A percentile compares a stretch with the other conserved stretches of the same genome.
These are phyloP conservation scores for Mitragyna speciosa DNA, from an alignment of 257 asterid genomes.

Conservation along the genomic window DNA sequence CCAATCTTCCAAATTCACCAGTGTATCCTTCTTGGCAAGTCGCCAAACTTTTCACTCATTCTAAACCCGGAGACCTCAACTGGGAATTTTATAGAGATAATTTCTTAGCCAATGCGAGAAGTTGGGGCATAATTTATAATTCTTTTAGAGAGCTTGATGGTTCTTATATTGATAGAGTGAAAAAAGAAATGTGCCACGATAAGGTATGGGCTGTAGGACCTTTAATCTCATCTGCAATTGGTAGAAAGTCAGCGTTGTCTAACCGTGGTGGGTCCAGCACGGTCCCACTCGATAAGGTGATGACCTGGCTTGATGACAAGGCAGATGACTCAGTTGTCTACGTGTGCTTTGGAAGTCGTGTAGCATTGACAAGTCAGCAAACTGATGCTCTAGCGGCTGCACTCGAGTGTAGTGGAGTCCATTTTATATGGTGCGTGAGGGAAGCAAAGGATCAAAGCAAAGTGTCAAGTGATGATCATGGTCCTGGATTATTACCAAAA, in stretches of 20 bases:
- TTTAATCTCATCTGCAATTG: slow-evolving; percentile 18
- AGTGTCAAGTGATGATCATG: slow-evolving; percentile 9
- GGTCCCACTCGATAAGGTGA: slow-evolving; percentile 15
- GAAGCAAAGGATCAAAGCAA: slow-evolving; percentile 36
- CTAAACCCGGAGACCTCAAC: slow-evolving; percentile 19
- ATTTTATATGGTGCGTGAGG: slow-evolving; percentile 29
- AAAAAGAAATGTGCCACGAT: slow-evolving; percentile 23
- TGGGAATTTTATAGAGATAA: slow-evolving; percentile 23
- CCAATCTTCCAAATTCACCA: slow-evolving; percentile 21
- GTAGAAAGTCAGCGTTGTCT: not conserved
- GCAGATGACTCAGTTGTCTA: slow-evolving; percentile 23
- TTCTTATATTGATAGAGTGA: slow-evolving; percentile 5
- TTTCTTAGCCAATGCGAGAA: slow-evolving; percentile 12
- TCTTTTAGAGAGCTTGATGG: slow-evolving; percentile 26
- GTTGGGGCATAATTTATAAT: slow-evolving; percentile 29
- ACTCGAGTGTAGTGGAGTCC: slow-evolving; percentile 29
- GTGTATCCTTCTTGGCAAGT: slow-evolving; percentile 23
- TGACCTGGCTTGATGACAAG: slow-evolving; percentile 30
- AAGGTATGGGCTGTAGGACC: slow-evolving; percentile 36
- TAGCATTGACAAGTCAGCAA: slow-evolving; percentile 16
- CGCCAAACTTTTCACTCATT: slow-evolving; percentile 7
- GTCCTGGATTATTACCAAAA: too few species aligned
- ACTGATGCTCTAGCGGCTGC: slow-evolving; percentile 14
- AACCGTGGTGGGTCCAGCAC: slow-evolving; percentile 26
- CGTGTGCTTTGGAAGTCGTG: slow-evolving; percentile 34